A percentile compares a stretch with the other conserved stretches of the same genome.
These are phyloP conservation scores for Hibiscus syriacus DNA, from an alignment of 345 rosid species.

Conservation along the genomic window DNA sequence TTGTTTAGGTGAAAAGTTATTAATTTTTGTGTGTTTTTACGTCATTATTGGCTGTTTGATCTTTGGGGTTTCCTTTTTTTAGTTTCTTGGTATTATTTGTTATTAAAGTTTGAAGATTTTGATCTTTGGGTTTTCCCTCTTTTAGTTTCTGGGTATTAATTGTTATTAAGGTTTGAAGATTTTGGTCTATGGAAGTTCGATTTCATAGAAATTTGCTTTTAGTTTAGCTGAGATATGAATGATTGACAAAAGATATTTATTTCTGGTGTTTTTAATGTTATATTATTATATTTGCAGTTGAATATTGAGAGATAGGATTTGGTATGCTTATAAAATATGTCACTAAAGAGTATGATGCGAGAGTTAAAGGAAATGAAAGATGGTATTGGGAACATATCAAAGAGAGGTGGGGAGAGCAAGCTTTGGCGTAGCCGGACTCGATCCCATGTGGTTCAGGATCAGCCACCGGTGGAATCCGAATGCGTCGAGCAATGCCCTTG, in stretches of 20 bases:
- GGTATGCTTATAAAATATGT: conserved; percentile 44
- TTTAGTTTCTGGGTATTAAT: background rate
- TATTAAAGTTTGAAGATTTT: background rate
- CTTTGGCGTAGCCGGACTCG: conserved; percentile 51
- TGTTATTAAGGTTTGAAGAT: background rate
- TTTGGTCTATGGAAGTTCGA: background rate
- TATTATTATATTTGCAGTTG: conserved; percentile 23
- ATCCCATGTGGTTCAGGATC: conserved; percentile 81
- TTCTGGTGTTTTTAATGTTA: background rate
- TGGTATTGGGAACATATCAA: conserved; percentile 71
- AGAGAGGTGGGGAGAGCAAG: conserved; percentile 48
- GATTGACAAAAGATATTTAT: background rate
- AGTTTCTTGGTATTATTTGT: background rate
- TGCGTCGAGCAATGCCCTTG: conserved; percentile 55
- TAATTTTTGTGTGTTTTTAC: background rate
- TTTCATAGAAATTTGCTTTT: background rate
- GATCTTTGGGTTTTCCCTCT: background rate
- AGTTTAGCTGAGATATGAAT: background rate
- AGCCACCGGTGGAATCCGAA: conserved; percentile 16
- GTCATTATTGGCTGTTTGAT: background rate
- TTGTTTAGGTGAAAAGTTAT: background rate
- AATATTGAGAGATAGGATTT: conserved; percentile 15
- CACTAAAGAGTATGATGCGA: conserved; percentile 72
- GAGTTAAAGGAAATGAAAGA: conserved; percentile 75
- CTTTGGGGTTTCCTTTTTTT: background rate